Evolutionary conservation across 352 stramenopile species (phyloP).

Genomic region (Globisporangium paroecandrum): DNA sequence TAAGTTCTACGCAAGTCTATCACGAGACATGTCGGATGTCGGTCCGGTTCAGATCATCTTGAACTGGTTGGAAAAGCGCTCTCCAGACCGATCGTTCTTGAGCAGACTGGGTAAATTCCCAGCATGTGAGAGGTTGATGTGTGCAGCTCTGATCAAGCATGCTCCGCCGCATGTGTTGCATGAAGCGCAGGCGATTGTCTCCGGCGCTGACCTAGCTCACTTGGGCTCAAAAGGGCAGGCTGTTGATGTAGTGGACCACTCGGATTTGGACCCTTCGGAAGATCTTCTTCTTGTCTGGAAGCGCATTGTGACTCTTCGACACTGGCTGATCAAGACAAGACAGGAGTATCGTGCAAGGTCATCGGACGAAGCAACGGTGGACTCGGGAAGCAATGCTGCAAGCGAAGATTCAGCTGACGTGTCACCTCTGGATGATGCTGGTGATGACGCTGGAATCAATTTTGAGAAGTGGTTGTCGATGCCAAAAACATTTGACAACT

Average conservation of each 20-base stretch:
- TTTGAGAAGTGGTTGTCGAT: constrained; percentile 61
- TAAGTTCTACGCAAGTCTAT: constrained; percentile 55
- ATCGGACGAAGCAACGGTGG: constrained; percentile 31
- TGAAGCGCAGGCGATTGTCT: constrained; percentile 75
- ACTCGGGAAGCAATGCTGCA: neutral
- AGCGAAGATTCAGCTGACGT: neutral
- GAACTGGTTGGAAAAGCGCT: constrained; percentile 71
- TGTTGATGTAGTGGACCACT: constrained; percentile 33
- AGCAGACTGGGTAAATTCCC: constrained; percentile 74
- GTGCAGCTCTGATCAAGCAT: constrained; percentile 76
- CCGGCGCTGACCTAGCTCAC: constrained; percentile 26
- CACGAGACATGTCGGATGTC: constrained; percentile 52
- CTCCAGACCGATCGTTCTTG: constrained; percentile 73
- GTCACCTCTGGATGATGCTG: constrained; percentile 4
- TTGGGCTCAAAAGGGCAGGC: neutral
- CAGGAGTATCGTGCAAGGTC: constrained; percentile 75
- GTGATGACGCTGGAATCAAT: constrained; percentile 30
- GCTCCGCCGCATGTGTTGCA: constrained; percentile 69
- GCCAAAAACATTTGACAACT: constrained; percentile 63
- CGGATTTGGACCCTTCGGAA: constrained; percentile 65
- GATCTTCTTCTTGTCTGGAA: constrained; percentile 78
- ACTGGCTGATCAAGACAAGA: constrained; percentile 81
- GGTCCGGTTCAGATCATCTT: constrained; percentile 60
- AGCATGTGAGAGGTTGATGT: constrained; percentile 64
- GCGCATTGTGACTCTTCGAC: constrained; percentile 68